These are phyloP conservation scores for Eremothecium sinecaudum DNA, from an alignment of 1,139 yeast species.

Conservation along the genomic window DNA sequence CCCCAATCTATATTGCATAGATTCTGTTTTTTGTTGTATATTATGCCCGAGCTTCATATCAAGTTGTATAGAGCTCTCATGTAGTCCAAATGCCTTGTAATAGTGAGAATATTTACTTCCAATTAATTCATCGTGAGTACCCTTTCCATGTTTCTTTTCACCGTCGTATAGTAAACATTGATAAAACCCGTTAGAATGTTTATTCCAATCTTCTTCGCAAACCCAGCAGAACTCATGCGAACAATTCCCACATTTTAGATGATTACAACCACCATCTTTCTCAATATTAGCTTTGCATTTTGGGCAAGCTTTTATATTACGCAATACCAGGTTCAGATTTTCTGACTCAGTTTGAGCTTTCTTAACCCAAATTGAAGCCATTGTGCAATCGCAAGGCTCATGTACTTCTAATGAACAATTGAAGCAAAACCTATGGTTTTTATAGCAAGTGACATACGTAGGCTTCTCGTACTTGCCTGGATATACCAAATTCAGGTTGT, in stretches of 20 bases:
- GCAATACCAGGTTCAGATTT: slow-evolving; percentile 81
- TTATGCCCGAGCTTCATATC: slow-evolving; percentile 56
- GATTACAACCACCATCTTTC: slow-evolving; percentile 93
- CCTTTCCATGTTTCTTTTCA: slow-evolving; percentile 25
- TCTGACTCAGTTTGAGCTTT: slow-evolving; percentile 84
- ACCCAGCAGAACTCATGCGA: slow-evolving; percentile 86
- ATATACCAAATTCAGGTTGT: slow-evolving; percentile 26
- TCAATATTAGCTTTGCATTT: slow-evolving; percentile 45
- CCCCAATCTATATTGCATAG: slow-evolving; percentile 52
- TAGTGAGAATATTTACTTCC: slow-evolving; percentile 67
- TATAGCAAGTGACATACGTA: slow-evolving; percentile 47
- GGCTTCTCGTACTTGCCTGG: slow-evolving; percentile 10
- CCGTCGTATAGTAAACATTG: slow-evolving; percentile 38
- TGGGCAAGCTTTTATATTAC: slow-evolving; percentile 81
- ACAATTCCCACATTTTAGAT: slow-evolving; percentile 83
- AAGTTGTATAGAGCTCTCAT: slow-evolving; percentile 66
- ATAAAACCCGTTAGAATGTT: slow-evolving; percentile 59
- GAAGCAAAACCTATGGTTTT: slow-evolving; percentile 70
- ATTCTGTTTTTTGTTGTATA: slow-evolving; percentile 56
- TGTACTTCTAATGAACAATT: slow-evolving; percentile 72
- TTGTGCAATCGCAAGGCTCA: slow-evolving; percentile 69
- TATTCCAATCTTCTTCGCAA: slow-evolving; percentile 67
- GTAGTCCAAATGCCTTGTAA: slow-evolving; percentile 66
- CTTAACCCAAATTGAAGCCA: slow-evolving; percentile 63
- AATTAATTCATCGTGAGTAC: slow-evolving; percentile 39